Conservation (phyloP, 805 yeast species). For the Candida wancherniae region DNA sequence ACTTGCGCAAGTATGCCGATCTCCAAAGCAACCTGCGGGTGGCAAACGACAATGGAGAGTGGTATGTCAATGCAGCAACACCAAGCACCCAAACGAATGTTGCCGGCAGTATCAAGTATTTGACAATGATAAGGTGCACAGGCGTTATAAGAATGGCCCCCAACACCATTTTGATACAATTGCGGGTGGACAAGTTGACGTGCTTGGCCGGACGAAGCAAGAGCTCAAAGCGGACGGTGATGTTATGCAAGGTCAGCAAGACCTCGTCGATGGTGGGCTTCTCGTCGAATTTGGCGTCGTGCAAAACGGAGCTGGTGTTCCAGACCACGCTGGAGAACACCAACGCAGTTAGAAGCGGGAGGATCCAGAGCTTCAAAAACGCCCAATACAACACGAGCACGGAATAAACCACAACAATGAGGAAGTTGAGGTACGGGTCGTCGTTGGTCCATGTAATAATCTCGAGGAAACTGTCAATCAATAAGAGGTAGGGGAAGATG, state of each 20-base stretch:
- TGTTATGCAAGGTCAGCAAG: slow-evolving; percentile 42
- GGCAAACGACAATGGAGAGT: slow-evolving; percentile 46
- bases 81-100: slow-evolving; percentile 36
- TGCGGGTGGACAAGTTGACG: slow-evolving; percentile 21
- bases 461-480: slow-evolving; percentile 42
- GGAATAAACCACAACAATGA: slow-evolving; percentile 36
- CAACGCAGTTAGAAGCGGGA: slow-evolving; percentile 39
- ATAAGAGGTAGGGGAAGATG: slow-evolving; percentile 43
- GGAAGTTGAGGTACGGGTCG: slow-evolving; percentile 44
- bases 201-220: slow-evolving; percentile 36
- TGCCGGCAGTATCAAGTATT: slow-evolving; percentile 27
- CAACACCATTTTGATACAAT: slow-evolving; percentile 26
- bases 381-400: slow-evolving; percentile 41
- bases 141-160: slow-evolving; percentile 40
- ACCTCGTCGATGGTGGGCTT: slow-evolving; percentile 53
- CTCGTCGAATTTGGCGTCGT: slow-evolving; percentile 40
- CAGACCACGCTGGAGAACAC: slow-evolving; percentile 40
- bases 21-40: slow-evolving; percentile 47
- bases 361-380: slow-evolving; percentile 24
- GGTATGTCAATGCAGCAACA: slow-evolving; percentile 36
- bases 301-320: slow-evolving; percentile 38
- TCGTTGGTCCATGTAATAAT: slow-evolving; percentile 54
- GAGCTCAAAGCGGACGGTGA: slow-evolving; percentile 39
- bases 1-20: slow-evolving; percentile 37
- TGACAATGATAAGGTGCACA: slow-evolving; percentile 35